Evolutionary conservation across 23 red algal genomes (phyloP).

Genomic region (Gracilaria gracilis): DNA sequence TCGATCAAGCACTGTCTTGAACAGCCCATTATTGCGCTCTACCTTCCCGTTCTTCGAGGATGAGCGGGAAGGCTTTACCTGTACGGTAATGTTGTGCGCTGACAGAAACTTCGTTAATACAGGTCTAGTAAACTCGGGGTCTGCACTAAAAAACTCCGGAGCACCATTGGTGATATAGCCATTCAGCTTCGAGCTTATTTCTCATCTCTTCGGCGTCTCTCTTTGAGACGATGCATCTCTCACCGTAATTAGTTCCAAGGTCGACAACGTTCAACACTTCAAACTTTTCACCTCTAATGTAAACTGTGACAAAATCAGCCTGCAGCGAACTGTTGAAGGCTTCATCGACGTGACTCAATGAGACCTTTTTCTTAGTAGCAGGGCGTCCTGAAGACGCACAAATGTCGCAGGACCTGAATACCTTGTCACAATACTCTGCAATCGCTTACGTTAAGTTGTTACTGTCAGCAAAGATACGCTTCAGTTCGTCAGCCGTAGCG

Average conservation of each 20-base stretch:
- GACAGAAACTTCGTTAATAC: constrained; percentile 19
- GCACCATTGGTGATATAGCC: constrained; percentile 34
- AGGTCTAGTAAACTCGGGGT: constrained; percentile 2
- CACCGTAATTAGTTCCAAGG: neutral
- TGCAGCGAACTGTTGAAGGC: neutral
- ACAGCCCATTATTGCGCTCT: constrained; percentile 33
- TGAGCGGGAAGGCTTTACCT: neutral
- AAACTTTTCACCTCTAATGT: neutral
- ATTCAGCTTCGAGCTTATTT: neutral
- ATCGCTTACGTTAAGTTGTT: neutral
- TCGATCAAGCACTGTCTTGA: constrained; percentile 5
- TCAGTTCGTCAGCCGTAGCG: neutral
- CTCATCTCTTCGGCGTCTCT: neutral
- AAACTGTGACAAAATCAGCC: neutral
- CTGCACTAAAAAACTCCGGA: constrained; percentile 2
- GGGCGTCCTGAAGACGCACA: neutral
- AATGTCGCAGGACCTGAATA: neutral
- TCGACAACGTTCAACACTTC: constrained; percentile 39
- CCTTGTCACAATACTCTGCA: neutral
- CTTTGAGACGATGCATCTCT: neutral
- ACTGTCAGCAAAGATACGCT: neutral
- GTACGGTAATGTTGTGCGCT: neutral
- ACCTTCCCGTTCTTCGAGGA: constrained; percentile 39
- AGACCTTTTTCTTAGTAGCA: constrained; percentile 10
- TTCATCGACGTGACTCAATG: constrained; percentile 11